Conservation (phyloP, 2,329 filamentous ascomycete genomes). For the Fusarium albidum region DNA sequence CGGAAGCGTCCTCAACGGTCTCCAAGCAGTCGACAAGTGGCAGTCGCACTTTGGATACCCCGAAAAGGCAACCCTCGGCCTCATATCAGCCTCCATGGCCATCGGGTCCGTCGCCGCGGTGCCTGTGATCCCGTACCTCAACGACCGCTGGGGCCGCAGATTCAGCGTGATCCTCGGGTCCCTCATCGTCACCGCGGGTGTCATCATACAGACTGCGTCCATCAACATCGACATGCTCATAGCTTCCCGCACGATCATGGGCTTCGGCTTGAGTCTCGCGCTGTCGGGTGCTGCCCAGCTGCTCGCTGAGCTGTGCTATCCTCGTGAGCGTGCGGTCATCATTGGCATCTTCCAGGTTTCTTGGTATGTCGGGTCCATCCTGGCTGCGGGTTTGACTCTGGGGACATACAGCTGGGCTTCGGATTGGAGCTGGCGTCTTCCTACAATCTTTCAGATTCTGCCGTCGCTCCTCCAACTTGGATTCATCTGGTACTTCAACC, state of each 20-base stretch:
- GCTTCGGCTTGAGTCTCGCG: slow-evolving; percentile 14
- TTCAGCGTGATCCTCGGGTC: slow-evolving; percentile 19
- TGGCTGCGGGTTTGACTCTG: slow-evolving; percentile 41
- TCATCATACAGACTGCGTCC: slow-evolving; percentile 16
- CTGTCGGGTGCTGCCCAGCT: slow-evolving; percentile 16
- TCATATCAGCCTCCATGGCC: slow-evolving; percentile 26
- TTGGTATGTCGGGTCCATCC: slow-evolving; percentile 10
- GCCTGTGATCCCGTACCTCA: slow-evolving; percentile 22
- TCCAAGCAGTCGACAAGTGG: slow-evolving; percentile 24
- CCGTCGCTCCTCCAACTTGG: slow-evolving; percentile 33
- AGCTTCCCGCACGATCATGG: slow-evolving; percentile 16
- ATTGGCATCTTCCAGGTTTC: slow-evolving; percentile 3
- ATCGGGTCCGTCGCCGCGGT: slow-evolving; percentile 26
- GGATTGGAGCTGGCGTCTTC: slow-evolving; percentile 57
- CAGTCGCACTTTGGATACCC: slow-evolving; percentile 26
- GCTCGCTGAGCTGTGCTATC: slow-evolving; percentile 11
- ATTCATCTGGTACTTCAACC: slow-evolving; percentile 7
- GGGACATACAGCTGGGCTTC: slow-evolving; percentile 48
- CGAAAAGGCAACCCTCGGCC: slow-evolving; percentile 8
- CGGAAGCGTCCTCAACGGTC: slow-evolving; percentile 13
- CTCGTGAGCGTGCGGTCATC: slow-evolving; percentile 6
- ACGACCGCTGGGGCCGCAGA: slow-evolving; percentile 20
- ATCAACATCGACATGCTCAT: slow-evolving; percentile 28
- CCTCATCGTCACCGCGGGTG: slow-evolving; percentile 13
- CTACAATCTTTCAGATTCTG: slow-evolving; percentile 53